A percentile compares a stretch with the other conserved stretches of the same genome.
Conservation (phyloP, 2,329 filamentous ascomycete genomes). For the Botrytis medusae region DNA sequence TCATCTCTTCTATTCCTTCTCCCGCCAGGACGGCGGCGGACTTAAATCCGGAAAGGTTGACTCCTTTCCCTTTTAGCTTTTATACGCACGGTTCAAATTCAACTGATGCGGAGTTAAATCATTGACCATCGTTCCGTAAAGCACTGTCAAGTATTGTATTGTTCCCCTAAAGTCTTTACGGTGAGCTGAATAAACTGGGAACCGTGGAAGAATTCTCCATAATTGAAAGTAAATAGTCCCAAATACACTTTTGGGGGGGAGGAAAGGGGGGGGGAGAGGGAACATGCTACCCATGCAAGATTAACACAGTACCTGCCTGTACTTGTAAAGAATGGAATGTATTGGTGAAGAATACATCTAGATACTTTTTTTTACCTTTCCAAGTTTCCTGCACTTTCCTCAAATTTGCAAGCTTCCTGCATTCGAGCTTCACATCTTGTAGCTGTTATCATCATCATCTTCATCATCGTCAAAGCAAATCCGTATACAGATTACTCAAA, state of each 20-base stretch:
- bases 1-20: neutral
- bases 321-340: neutral
- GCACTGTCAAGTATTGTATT: neutral
- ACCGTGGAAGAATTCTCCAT: neutral
- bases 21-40: neutral
- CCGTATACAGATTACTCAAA: too few relatives aligned
- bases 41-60: neutral
- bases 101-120: neutral
- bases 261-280: too few relatives aligned
- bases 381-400: neutral
- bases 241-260: neutral
- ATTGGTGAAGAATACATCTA: neutral
- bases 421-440: neutral
- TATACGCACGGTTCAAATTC: neutral
- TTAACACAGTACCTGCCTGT: too few relatives aligned
- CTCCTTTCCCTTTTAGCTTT: neutral
- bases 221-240: neutral
- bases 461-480: neutral
- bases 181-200: neutral
- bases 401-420: neutral
- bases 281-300: neutral
- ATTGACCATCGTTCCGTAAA: neutral
- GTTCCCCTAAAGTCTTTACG: neutral
- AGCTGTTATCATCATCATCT: neutral
- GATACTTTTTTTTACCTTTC: neutral